These are phyloP conservation scores for Yamadazyma dendronema DNA, from an alignment of 1,139 yeast genomes.

Conservation along the genomic window DNA sequence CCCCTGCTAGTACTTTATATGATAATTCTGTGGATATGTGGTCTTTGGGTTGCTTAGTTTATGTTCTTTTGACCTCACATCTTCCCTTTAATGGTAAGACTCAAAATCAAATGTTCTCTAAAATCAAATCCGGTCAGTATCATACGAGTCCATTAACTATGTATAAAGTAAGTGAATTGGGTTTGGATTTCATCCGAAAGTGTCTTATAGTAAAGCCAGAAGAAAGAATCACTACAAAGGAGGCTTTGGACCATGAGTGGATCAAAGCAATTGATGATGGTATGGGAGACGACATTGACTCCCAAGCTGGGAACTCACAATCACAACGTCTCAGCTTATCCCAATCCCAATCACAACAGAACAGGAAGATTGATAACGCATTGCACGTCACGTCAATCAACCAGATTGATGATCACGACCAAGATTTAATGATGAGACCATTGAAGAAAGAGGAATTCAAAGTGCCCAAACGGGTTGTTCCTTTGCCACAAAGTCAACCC, in stretches of 20 bases:
- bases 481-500: conserved; percentile 42
- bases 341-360: conserved; percentile 69
- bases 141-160: conserved; percentile 77
- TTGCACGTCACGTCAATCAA: conserved; percentile 40
- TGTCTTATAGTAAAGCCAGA: conserved; percentile 75
- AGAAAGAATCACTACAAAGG: conserved; percentile 64
- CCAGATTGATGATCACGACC: conserved; percentile 41
- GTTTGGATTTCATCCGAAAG: conserved; percentile 65
- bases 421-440: conserved; percentile 46
- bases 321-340: conserved; percentile 54
- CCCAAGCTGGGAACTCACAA: conserved; percentile 6
- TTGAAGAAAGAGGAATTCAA: conserved; percentile 40
- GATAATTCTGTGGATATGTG: conserved; percentile 92
- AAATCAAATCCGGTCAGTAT: conserved; percentile 74
- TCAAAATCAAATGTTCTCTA: conserved; percentile 77
- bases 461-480: conserved; percentile 43
- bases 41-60: conserved; percentile 85
- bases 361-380: conserved; percentile 45
- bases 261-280: conserved; percentile 33
- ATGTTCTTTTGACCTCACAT: conserved; percentile 87
- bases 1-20: conserved; percentile 42
- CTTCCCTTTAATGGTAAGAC: conserved; percentile 92
- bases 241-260: conserved; percentile 76
- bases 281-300: conserved; percentile 10
- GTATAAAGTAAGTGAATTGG: conserved; percentile 60